phyloP scores from a whole-genome alignment of 805 yeast genomes.

The Hagleromyces aurorensis region DNA sequence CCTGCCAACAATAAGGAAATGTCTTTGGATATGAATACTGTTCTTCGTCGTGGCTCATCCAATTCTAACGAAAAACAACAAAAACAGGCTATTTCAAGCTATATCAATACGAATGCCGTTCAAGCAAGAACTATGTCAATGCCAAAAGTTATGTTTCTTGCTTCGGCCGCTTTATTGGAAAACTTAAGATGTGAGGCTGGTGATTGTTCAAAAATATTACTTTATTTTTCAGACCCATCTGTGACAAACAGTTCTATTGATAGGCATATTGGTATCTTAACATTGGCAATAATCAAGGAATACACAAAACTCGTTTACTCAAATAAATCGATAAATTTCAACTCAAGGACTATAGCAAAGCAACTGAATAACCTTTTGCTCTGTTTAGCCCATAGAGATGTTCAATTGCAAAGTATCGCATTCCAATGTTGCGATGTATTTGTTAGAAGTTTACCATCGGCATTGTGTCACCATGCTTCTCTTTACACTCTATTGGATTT shows the following conservation, averaged over 20 bases:
- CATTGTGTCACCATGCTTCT: constrained; percentile 66
- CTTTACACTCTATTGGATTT: constrained; percentile 77
- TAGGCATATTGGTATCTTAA: constrained; percentile 57
- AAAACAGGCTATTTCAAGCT: constrained; percentile 43
- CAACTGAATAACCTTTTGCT: constrained; percentile 65
- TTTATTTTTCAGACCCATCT: constrained; percentile 83
- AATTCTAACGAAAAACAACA: constrained; percentile 73
- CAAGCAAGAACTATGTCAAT: constrained; percentile 52
- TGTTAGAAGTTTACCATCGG: constrained; percentile 60
- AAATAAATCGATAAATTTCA: constrained; percentile 48
- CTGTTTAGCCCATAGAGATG: constrained; percentile 70
- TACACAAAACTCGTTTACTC: constrained; percentile 45
- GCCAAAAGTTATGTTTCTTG: constrained; percentile 78
- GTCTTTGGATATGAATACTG: constrained; percentile 84
- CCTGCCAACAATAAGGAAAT: constrained; percentile 83
- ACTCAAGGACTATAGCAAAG: constrained; percentile 49
- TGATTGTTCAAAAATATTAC: constrained; percentile 66
- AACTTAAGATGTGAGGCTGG: constrained; percentile 71
- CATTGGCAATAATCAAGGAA: constrained; percentile 49
- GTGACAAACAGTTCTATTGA: constrained; percentile 61
- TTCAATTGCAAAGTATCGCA: constrained; percentile 70
- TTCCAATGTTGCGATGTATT: constrained; percentile 66
- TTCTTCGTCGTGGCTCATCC: constrained; percentile 82
- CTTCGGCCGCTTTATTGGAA: constrained; percentile 77
- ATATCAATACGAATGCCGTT: constrained; percentile 37